Evolutionary conservation across 768 basidiomycete species (phyloP).

Genomic region (Trametes meyenii): DNA sequence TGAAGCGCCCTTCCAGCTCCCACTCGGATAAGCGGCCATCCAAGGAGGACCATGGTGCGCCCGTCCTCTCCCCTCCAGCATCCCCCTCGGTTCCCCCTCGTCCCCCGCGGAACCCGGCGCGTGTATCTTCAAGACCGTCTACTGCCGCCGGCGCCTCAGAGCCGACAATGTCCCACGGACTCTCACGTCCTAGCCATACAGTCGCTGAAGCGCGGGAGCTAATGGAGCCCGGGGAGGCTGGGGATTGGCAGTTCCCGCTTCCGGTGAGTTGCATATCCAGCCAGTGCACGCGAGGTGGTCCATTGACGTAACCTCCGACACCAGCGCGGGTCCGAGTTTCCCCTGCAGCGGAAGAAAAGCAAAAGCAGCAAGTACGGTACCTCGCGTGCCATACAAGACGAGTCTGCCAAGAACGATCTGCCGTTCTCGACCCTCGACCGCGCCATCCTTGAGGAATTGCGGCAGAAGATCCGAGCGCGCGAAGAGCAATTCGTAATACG

Average conservation of each 20-base stretch:
- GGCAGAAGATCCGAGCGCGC: conserved; percentile 52
- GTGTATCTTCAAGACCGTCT: conserved; percentile 13
- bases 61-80: neutral
- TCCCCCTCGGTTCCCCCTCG: conserved; percentile 22
- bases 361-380: conserved; percentile 15
- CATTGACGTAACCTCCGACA: conserved; percentile 11
- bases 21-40: conserved; percentile 7
- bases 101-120: conserved; percentile 28
- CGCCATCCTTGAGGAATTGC: conserved; percentile 59
- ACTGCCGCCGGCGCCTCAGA: conserved; percentile 11
- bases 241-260: conserved; percentile 23
- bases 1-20: conserved; percentile 27
- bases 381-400: conserved; percentile 10
- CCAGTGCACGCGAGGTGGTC: neutral
- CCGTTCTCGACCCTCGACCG: conserved; percentile 66
- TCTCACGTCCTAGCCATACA: neutral
- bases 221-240: neutral
- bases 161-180: conserved; percentile 10
- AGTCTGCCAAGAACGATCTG: conserved; percentile 19
- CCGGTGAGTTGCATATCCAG: conserved; percentile 13
- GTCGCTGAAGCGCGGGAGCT: conserved; percentile 5
- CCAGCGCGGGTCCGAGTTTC: conserved; percentile 21
- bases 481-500: conserved; percentile 60
- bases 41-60: neutral
- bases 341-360: conserved; percentile 26